Evolutionary conservation across 1,284 basidiomycete genomes (phyloP), one percentile per base, ranked within the genome.

Genomic region (Peniophora sp.): DNA sequence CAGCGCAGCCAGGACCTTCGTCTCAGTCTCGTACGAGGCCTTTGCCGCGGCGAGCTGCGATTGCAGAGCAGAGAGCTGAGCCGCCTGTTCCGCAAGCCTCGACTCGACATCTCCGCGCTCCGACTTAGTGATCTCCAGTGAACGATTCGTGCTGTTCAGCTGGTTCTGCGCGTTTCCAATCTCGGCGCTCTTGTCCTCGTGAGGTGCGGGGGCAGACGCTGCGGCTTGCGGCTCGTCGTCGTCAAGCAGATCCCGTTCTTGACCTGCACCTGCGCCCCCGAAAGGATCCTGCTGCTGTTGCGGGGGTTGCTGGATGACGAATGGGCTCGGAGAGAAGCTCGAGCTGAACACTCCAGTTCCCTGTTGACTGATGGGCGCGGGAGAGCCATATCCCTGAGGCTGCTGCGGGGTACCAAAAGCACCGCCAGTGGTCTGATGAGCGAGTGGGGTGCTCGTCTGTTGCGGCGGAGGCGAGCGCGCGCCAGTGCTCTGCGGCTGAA

Each of bases 91-190:
- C 1, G 79, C 73, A 14, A 88, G 66, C 0, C 70, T 72, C 43
- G 75, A 71, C 59, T 89, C 86, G 24, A 83, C 59, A 9, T 70
- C 65, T 48, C 66, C 68, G 34, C 85, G 76, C 53, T 89, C 87
- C 15, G 68, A 64, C 61, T 79, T 83, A 18, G 79, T 68, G 1
- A 71, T 73, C 44, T 85, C 77, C 18, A 89, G 61, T 15, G 88
- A 86, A 32, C 73, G 78, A 47, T 76, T 84, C 2, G 91, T 95
- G n/a, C 88, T 92, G 56, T 76, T 74, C 35, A 95, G 70, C 60
- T 94, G 88, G 59, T 92, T 94, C 65, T 84, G 85, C 27, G 82
- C 68, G 62, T 96, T 95, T 8, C 91, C 92, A 44, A 95, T 84
- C 60, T 94, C 88, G 2, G 83, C 85, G 42, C 85, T 85, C 54